phyloP scores from a whole-genome alignment of 1,139 yeast species.

The Candida frijolesensis region DNA sequence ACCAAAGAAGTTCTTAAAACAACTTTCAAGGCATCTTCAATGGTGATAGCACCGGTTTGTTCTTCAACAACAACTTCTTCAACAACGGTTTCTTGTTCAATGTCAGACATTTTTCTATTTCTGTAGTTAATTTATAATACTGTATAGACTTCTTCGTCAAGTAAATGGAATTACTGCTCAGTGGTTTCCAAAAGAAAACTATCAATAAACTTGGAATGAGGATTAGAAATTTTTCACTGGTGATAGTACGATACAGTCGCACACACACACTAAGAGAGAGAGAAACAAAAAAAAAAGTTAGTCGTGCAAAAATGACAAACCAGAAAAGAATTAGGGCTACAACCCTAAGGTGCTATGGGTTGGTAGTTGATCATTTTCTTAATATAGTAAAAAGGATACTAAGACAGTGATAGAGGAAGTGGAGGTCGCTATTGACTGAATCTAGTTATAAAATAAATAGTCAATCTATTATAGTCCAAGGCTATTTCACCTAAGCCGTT shows the following conservation, averaged over 20 bases:
- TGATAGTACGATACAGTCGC: not conserved
- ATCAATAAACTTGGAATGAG: constrained; percentile 2
- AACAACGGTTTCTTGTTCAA: constrained; percentile 82
- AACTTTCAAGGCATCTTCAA: constrained; percentile 98
- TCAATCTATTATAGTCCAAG: no score
- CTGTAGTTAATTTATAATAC: constrained; percentile 13
- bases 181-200: constrained; percentile 39
- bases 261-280: not conserved
- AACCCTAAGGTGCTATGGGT: constrained; percentile 7
- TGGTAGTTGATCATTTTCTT: no score
- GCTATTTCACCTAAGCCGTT: no score
- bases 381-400: no score
- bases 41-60: constrained; percentile 85
- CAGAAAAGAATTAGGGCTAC: constrained; percentile 6
- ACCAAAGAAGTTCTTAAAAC: constrained; percentile 97
- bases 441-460: no score
- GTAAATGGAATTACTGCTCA: constrained; percentile 62
- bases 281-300: not conserved
- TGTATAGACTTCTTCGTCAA: constrained; percentile 85
- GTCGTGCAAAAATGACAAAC: not conserved
- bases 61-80: constrained; percentile 86
- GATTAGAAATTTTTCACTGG: constrained; percentile 21
- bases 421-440: no score
- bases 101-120: constrained; percentile 70
- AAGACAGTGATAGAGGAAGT: no score